Percentiles rank a stretch among this genome's conserved stretches.
Evolutionary conservation across 2,329 filamentous ascomycete species (phyloP).

Genomic region (Uncinocarpus reesii): DNA sequence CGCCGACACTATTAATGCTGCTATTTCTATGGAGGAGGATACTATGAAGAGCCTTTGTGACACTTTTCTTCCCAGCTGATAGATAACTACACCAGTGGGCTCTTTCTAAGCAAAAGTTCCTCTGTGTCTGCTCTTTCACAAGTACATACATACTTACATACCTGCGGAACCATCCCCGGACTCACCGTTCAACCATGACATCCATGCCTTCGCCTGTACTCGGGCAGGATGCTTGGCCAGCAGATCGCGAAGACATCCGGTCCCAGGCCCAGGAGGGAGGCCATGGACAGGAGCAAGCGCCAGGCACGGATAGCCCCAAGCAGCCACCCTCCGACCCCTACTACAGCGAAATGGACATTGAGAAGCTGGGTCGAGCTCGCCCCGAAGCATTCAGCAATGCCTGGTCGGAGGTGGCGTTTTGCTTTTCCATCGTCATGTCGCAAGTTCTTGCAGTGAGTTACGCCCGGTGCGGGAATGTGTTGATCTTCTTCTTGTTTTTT

Average conservation of each 20-base stretch:
- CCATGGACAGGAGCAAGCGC: neutral
- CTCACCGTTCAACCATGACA: neutral
- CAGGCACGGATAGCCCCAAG: neutral
- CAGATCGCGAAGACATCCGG: neutral
- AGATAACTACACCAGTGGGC: no score
- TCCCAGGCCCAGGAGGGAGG: neutral
- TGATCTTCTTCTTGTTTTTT: neutral
- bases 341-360: slow-evolving; percentile 31
- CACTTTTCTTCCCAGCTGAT: neutral
- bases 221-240: neutral
- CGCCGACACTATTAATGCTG: no score
- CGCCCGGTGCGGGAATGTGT: neutral
- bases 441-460: slow-evolving; percentile 49
- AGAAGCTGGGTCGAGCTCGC: slow-evolving; percentile 52
- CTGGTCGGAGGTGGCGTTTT: slow-evolving; percentile 52
- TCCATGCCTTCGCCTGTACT: neutral
- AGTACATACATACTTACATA: no score
- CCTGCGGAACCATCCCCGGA: neutral
- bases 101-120: no score
- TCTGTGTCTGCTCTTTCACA: no score
- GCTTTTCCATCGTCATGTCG: slow-evolving; percentile 51
- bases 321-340: neutral
- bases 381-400: slow-evolving; percentile 46
- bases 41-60: neutral
- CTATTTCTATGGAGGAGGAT: neutral